Conservation (phyloP, 1,284 basidiomycete species). For the Tilletia indica region DNA sequence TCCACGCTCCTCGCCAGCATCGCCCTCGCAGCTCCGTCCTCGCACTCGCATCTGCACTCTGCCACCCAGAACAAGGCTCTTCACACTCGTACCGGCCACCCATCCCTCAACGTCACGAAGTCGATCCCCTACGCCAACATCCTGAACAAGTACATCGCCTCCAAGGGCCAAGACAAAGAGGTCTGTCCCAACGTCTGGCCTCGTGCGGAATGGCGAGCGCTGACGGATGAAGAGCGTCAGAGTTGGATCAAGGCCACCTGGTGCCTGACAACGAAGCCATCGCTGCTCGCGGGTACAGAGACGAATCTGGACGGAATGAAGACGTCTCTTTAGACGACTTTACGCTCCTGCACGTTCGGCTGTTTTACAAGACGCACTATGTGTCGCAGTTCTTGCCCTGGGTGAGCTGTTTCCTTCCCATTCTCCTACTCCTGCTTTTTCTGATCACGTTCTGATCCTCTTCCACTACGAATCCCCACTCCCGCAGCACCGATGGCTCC, state of each 20-base stretch:
- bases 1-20: no score
- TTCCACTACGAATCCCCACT: neutral
- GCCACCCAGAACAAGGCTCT: no score
- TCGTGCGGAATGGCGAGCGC: neutral
- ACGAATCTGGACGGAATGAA: neutral
- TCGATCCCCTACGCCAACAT: neutral
- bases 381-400: neutral
- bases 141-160: neutral
- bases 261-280: neutral
- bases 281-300: neutral
- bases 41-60: no score
- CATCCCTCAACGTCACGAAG: neutral
- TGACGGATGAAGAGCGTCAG: neutral
- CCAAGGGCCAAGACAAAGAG: neutral
- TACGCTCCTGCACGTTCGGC: neutral
- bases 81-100: neutral
- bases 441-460: neutral
- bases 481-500: neutral
- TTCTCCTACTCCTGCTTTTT: neutral
- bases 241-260: constrained; percentile 8
- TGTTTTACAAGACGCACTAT: neutral
- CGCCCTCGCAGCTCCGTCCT: no score
- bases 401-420: no score
- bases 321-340: neutral
- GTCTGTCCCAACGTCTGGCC: neutral